A percentile compares a stretch with the other conserved stretches of the same genome.
phyloP scores from a whole-genome alignment of 768 basidiomycete species.

The Boletus subparvulus region DNA sequence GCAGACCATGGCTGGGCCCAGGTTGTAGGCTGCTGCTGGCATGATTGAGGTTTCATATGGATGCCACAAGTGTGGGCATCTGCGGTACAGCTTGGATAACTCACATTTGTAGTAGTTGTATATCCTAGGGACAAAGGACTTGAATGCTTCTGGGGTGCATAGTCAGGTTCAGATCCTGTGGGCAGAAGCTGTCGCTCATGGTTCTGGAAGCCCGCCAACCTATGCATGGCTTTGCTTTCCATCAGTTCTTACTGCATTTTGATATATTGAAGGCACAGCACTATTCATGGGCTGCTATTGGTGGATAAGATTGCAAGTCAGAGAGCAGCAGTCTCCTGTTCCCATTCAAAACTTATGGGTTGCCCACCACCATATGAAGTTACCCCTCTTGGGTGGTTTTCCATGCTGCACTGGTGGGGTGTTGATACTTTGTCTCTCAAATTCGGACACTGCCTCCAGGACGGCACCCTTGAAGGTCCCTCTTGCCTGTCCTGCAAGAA shows the following conservation, averaged over 20 bases:
- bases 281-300: neutral
- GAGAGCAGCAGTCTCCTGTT: too few species aligned
- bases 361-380: conserved; percentile 2
- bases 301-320: too few species aligned
- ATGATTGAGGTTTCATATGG: neutral
- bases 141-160: neutral
- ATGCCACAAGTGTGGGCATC: fast-evolving
- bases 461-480: neutral
- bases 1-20: neutral
- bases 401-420: too few species aligned
- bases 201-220: conserved; percentile 5
- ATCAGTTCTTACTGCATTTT: neutral
- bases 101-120: neutral
- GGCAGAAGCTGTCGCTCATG: neutral
- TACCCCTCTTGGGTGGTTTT: neutral
- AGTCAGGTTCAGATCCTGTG: too few species aligned
- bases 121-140: neutral
- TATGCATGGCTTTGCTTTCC: neutral
- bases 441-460: neutral
- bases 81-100: neutral
- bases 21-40: neutral
- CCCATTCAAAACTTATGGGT: neutral
- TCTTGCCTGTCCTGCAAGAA: neutral
- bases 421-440: neutral
- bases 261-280: fast-evolving